Evolutionary conservation across 2,329 filamentous ascomycete species (phyloP), one percentile per base, ranked within the genome.

Genomic region (Claviceps sp.): DNA sequence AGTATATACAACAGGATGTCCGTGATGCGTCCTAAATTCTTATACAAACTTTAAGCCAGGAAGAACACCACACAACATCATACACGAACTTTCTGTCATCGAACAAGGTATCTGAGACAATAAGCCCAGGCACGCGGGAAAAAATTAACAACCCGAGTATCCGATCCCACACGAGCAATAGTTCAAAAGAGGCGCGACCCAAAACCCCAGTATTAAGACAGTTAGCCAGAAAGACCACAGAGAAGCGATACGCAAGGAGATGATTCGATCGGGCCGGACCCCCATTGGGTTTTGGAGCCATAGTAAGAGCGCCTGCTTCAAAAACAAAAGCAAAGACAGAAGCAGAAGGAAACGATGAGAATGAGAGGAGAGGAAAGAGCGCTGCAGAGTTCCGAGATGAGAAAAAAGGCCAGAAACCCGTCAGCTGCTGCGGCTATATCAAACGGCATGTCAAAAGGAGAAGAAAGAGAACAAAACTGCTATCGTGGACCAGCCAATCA

Each of bases 101-200:
- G 74, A 77, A 78, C 75, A 78, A 78, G 75, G 76, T 78, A 78
- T 78, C 72, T 73, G 72, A 68, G 63, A 67, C 60, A 29, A 44
- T n/a, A 40, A 50, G 59, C 56, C 56, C 52, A 60, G 57, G 54
- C 54, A 50, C 56, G 54, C 53, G 14, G 23, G 56, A 59, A 53
- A 61, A 56, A 57, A 61, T 56, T 50, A 56, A 51, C 57, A 62
- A 42, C 45, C 39, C 17, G 17, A 40, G 22, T 34, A 34, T 34
- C 29, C 9, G 29, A 34, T 34, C 29, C 29, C 4, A 34, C 29
- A 34, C 4, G 29, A 34, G 29, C 29, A 34, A 11, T 34, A 9
- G 29, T 11, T 34, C 9, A 34, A 34, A 34, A 34, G 9, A 11
- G 2, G 4, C 11, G 29, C 29, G 8, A 11, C 29, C 1, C 29